A percentile compares a stretch with the other conserved stretches of the same genome.
These are phyloP conservation scores for Candida qinlingensis DNA, from an alignment of 805 yeast genomes.

Conservation along the genomic window DNA sequence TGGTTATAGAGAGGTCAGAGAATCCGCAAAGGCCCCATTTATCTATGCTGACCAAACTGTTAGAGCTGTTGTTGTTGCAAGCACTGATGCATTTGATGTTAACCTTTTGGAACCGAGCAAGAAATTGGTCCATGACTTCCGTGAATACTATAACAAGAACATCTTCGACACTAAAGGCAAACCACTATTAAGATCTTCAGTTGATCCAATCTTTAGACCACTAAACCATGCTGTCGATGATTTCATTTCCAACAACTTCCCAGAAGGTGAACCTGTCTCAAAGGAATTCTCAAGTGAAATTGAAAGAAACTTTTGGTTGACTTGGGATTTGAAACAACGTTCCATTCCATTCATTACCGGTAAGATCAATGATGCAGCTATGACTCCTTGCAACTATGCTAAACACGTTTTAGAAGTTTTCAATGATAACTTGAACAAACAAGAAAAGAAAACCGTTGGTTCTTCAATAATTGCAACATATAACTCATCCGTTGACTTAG, in stretches of 20 bases:
- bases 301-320: slow-evolving; percentile 42
- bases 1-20: slow-evolving; percentile 43
- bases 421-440: slow-evolving; percentile 34
- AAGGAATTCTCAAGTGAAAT: slow-evolving; percentile 51
- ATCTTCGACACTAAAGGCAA: slow-evolving; percentile 56
- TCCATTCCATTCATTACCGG: slow-evolving; percentile 31
- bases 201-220: slow-evolving; percentile 61
- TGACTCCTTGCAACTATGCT: slow-evolving; percentile 32
- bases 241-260: slow-evolving; percentile 35
- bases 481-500: slow-evolving; percentile 27
- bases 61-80: slow-evolving; percentile 31
- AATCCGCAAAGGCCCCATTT: slow-evolving; percentile 47
- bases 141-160: slow-evolving; percentile 45
- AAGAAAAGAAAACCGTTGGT: slow-evolving; percentile 29
- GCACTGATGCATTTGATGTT: slow-evolving; percentile 27
- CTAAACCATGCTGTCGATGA: slow-evolving; percentile 49
- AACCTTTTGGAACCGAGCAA: slow-evolving; percentile 44
- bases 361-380: slow-evolving; percentile 23
- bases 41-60: slow-evolving; percentile 37
- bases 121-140: slow-evolving; percentile 39
- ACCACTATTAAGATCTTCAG: slow-evolving; percentile 53
- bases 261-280: slow-evolving; percentile 33
- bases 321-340: slow-evolving; percentile 34
- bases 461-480: slow-evolving; percentile 29
- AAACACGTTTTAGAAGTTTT: slow-evolving; percentile 35